Evolutionary conservation across 106 monocot genomes (phyloP), one percentile per base, ranked within the genome.

Genomic region (Triglochin maritima): DNA sequence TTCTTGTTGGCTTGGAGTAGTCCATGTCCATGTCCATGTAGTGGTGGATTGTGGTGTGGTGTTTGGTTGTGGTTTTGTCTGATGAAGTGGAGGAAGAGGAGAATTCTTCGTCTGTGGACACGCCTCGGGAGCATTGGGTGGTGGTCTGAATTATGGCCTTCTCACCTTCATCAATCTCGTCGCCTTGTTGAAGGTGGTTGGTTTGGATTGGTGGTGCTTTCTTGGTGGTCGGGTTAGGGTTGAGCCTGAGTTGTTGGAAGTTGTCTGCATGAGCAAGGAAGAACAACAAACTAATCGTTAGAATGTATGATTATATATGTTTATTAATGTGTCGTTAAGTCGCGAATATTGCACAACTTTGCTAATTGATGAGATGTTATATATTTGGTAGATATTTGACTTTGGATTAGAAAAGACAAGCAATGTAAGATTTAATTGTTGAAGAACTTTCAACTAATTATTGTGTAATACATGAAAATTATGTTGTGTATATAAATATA

Each of bases 51-150:
- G 11, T 10, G 56, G 69, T 42, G 15, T 10, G 29, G 54, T 7
- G 7, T 59, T 11, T 46, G 44, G 8, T 4, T 5, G 66, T 69
- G 6, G 67, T 66, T 44, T 83, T 83, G 13, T 85, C 85, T 4
- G 90, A 87, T 5, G 87, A 82, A 0, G 90, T 82, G 14, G 73
- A 57, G 12, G 84, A 81, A 0, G 84, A 78, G 2, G 86, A 87
- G 46, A 59, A 47, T 49, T 73, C 51, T 47, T 80, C 75, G 6
- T 85, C 81, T 3, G 81, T 81, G 0, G 77, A 81, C 7, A 76
- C 70, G 7, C 79, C 81, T 4, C 74, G 62, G 5, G 77, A 76
- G 53, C 69, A 70, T 4, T 62, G 75, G 12, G 67, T 48, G 67
- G 42, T 6, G 29, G 29, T 29, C 1, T 29, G 29, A 29, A 29